Evolutionary conservation across 1,139 yeast species (phyloP).

Genomic region (Debaryomyces robertsiae): DNA sequence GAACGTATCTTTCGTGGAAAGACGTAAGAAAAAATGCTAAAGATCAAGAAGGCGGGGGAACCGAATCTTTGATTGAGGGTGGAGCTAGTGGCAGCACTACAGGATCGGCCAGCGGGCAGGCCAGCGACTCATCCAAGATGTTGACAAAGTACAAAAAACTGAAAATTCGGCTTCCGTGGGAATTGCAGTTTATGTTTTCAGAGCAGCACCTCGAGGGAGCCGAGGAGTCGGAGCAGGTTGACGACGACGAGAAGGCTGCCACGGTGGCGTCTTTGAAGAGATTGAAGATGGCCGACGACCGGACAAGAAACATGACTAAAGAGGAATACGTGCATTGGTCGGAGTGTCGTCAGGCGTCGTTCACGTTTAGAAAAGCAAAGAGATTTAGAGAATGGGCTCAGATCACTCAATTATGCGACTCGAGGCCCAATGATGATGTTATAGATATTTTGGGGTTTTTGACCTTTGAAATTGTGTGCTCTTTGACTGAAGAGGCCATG

Average conservation of each 20-base stretch:
- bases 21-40: constrained; percentile 96
- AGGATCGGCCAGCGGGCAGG: constrained; percentile 28
- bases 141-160: constrained; percentile 69
- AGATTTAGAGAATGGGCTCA: constrained; percentile 98
- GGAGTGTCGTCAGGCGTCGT: constrained; percentile 96
- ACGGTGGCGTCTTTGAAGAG: constrained; percentile 84
- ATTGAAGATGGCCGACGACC: constrained; percentile 88
- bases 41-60: constrained; percentile 88
- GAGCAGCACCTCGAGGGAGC: constrained; percentile 87
- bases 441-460: constrained; percentile 92
- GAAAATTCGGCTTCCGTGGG: constrained; percentile 92
- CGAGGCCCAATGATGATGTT: constrained; percentile 94
- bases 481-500: constrained; percentile 89
- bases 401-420: constrained; percentile 77
- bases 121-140: constrained; percentile 57
- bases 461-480: constrained; percentile 95
- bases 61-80: constrained; percentile 52
- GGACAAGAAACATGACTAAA: constrained; percentile 90
- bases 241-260: constrained; percentile 89
- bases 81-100: constrained; percentile 42
- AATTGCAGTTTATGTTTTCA: constrained; percentile 86
- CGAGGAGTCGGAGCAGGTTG: constrained; percentile 78
- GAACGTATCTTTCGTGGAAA: constrained; percentile 95
- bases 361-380: constrained; percentile 90
- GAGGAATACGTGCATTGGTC: constrained; percentile 99